Percentiles rank a stretch among this genome's conserved stretches.
Evolutionary conservation across 2,329 filamentous ascomycete genomes (phyloP).

Genomic region (Fusarium gaditjirri): DNA sequence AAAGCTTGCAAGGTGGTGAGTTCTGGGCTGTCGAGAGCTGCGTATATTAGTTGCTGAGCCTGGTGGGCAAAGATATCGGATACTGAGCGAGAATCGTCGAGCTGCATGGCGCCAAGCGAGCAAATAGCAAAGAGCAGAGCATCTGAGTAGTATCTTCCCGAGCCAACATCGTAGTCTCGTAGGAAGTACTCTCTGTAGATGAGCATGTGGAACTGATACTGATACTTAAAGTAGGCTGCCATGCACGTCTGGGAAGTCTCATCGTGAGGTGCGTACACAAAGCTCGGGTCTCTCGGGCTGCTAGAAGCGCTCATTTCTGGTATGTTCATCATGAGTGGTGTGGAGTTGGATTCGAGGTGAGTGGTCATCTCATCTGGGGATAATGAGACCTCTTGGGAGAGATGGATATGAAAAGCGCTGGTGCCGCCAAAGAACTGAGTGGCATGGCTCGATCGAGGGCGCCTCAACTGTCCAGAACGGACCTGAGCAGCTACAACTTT

Average conservation of each 20-base stretch:
- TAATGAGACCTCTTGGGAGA: slow-evolving; percentile 44
- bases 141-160: slow-evolving; percentile 61
- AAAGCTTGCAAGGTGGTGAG: slow-evolving; percentile 59
- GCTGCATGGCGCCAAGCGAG: slow-evolving; percentile 59
- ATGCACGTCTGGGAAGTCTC: slow-evolving; percentile 57
- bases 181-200: slow-evolving; percentile 63
- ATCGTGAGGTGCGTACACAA: slow-evolving; percentile 56
- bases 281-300: slow-evolving; percentile 41
- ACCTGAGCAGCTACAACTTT: slow-evolving; percentile 48
- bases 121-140: slow-evolving; percentile 61
- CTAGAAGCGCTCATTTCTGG: slow-evolving; percentile 27
- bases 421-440: slow-evolving; percentile 61
- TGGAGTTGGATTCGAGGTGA: slow-evolving; percentile 24
- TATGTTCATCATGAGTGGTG: slow-evolving; percentile 13
- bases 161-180: slow-evolving; percentile 59
- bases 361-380: slow-evolving; percentile 21
- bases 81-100: slow-evolving; percentile 52
- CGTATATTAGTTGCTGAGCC: slow-evolving; percentile 57
- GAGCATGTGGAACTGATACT: slow-evolving; percentile 62
- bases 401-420: slow-evolving; percentile 56
- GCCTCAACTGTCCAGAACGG: slow-evolving; percentile 51
- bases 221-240: slow-evolving; percentile 59
- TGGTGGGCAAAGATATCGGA: slow-evolving; percentile 58
- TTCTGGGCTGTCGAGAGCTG: slow-evolving; percentile 57
- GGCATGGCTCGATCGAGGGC: slow-evolving; percentile 53